A percentile compares a stretch with the other conserved stretches of the same genome.
These are phyloP conservation scores for Sedum album DNA, from an alignment of 164 flowering plant species.

Conservation along the genomic window DNA sequence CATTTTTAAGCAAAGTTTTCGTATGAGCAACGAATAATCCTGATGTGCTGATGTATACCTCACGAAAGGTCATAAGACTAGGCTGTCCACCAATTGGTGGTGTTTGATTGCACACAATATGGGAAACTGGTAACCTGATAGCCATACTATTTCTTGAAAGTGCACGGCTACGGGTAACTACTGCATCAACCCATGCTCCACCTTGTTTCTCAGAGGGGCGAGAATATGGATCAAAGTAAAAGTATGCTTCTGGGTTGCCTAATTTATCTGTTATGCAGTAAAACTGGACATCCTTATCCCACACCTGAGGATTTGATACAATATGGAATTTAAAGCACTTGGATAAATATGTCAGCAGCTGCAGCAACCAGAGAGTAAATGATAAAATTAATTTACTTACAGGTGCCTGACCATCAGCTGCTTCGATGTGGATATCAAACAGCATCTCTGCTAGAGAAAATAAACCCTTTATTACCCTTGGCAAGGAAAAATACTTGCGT, in stretches of 20 bases:
- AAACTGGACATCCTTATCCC: conserved; percentile 82
- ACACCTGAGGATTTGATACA: conserved; percentile 40
- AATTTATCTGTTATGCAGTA: conserved; percentile 69
- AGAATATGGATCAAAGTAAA: conserved; percentile 94
- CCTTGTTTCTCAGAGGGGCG: conserved; percentile 93
- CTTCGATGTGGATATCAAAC: conserved; percentile 66
- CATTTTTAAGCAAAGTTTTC: background rate
- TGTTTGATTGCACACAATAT: conserved; percentile 95
- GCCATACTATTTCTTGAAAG: conserved; percentile 57
- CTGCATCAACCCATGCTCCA: conserved; percentile 99
- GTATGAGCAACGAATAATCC: background rate
- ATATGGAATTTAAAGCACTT: conserved; percentile 3
- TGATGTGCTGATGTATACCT: conserved; percentile 36
- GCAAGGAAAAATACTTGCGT: conserved; percentile 86
- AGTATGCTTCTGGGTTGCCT: conserved; percentile 77
- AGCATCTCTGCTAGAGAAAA: conserved; percentile 81
- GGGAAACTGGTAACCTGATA: conserved; percentile 79
- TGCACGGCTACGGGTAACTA: conserved; percentile 71
- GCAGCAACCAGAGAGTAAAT: conserved; percentile 8
- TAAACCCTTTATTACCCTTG: conserved; percentile 93
- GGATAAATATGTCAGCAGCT: conserved; percentile 9
- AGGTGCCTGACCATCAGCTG: conserved; percentile 93
- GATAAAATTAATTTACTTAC: conserved; percentile 27
- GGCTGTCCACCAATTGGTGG: conserved; percentile 91
- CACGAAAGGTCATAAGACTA: conserved; percentile 95